These are phyloP conservation scores for Xylaria sp. DNA, from an alignment of 2,329 filamentous ascomycete species.

Conservation along the genomic window DNA sequence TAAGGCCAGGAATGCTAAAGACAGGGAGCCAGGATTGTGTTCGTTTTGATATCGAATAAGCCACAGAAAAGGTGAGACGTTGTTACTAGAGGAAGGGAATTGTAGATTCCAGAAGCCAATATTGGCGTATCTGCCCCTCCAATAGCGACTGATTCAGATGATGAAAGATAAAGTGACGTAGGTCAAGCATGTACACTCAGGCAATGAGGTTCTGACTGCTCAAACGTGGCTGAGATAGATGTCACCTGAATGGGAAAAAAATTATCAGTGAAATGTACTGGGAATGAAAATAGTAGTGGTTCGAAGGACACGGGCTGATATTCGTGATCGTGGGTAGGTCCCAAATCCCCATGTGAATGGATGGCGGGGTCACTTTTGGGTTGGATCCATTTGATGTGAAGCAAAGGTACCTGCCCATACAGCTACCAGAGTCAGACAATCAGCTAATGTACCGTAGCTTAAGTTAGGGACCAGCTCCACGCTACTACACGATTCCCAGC, in stretches of 20 bases:
- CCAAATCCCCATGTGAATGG: slow-evolving; percentile 13
- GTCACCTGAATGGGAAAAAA: neutral
- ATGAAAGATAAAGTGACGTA: slow-evolving; percentile 6
- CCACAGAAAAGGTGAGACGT: neutral
- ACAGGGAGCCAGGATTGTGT: neutral
- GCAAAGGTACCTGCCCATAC: neutral
- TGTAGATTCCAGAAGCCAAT: slow-evolving; percentile 6
- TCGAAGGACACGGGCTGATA: slow-evolving; percentile 10
- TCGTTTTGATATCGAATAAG: slow-evolving; percentile 4
- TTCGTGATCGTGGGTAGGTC: slow-evolving; percentile 19
- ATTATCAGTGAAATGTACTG: neutral
- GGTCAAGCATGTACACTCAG: neutral
- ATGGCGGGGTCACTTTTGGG: slow-evolving; percentile 34
- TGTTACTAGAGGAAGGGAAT: neutral
- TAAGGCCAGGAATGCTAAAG: slow-evolving; percentile 8
- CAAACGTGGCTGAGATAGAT: neutral
- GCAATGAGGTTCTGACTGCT: neutral
- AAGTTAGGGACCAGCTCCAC: slow-evolving; percentile 27
- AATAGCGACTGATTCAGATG: neutral
- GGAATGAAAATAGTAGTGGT: slow-evolving; percentile 1
- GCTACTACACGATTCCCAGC: slow-evolving; percentile 19
- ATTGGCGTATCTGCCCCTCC: slow-evolving; percentile 10
- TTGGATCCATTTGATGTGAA: slow-evolving; percentile 19
- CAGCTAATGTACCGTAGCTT: slow-evolving; percentile 22
- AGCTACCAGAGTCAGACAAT: slow-evolving; percentile 14